Conservation (phyloP, 2,329 filamentous ascomycete genomes). For the Grosmannia serpens region DNA sequence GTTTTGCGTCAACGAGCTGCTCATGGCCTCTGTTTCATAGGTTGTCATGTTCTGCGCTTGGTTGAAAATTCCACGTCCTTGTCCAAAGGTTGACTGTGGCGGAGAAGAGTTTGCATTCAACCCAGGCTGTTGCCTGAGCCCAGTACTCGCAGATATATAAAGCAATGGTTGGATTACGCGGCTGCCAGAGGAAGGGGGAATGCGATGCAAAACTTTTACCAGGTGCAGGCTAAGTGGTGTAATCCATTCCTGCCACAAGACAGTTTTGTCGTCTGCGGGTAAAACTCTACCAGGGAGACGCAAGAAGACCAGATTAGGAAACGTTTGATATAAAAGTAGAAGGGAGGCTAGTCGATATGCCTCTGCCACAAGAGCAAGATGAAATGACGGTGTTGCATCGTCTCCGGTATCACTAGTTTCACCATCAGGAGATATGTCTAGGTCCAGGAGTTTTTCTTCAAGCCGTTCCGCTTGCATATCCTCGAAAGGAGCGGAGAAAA, state of each 20-base stretch:
- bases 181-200: constrained; percentile 10
- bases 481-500: constrained; percentile 15
- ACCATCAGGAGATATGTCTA: constrained; percentile 16
- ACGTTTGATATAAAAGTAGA: constrained; percentile 26
- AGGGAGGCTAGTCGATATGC: constrained; percentile 24
- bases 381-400: constrained; percentile 16
- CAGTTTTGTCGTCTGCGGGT: not conserved
- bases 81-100: not conserved
- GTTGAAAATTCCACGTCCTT: not conserved
- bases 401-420: constrained; percentile 21
- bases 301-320: constrained; percentile 8
- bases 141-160: constrained; percentile 11
- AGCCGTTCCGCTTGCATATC: constrained; percentile 22
- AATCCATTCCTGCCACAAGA: constrained; percentile 9
- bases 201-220: constrained; percentile 4
- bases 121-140: constrained; percentile 3
- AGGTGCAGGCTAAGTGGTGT: constrained; percentile 8
- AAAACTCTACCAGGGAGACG: not conserved
- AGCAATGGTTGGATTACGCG: constrained; percentile 12
- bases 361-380: constrained; percentile 23
- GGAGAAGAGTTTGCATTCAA: not conserved
- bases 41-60: not conserved
- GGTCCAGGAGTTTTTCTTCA: constrained; percentile 22
- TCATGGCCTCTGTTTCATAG: not conserved
- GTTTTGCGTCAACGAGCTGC: not conserved